Percentiles rank a stretch among this genome's conserved stretches.
Conservation (phyloP, 345 rosid genomes). For the Murraya paniculata region DNA sequence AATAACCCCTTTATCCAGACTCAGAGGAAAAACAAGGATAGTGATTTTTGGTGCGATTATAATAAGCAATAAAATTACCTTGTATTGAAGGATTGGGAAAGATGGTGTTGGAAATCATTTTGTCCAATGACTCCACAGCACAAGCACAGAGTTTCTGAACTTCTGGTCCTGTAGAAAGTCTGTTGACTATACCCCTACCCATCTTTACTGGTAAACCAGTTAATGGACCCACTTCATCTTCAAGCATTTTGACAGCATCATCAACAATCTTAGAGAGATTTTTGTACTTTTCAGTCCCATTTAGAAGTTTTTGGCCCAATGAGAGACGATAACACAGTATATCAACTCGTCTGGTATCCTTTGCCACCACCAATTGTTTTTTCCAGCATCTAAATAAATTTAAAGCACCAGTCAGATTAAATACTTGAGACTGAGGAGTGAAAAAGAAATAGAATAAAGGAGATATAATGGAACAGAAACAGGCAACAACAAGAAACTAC, state of each 20-base stretch:
- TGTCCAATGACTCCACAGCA: constrained; percentile 66
- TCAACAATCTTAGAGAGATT: constrained; percentile 54
- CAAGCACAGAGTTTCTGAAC: constrained; percentile 68
- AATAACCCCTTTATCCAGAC: background rate
- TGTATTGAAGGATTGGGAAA: constrained; percentile 19
- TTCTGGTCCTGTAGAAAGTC: constrained; percentile 76
- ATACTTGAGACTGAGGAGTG: background rate
- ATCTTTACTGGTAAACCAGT: constrained; percentile 79
- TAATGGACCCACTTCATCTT: constrained; percentile 81
- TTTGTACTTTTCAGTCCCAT: constrained; percentile 52
- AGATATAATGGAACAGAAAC: background rate
- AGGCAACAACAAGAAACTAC: background rate
- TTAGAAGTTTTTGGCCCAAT: constrained; percentile 69
- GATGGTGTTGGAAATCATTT: constrained; percentile 34
- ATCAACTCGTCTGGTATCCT: constrained; percentile 78
- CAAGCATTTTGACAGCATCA: constrained; percentile 75
- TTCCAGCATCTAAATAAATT: constrained; percentile 71
- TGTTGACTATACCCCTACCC: constrained; percentile 83
- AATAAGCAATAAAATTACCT: constrained; percentile 37
- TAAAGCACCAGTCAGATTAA: background rate
- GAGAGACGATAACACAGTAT: constrained; percentile 84
- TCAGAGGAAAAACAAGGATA: background rate
- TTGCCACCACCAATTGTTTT: constrained; percentile 76
- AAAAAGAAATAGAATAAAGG: background rate
- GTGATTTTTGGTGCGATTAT: background rate